Evolutionary conservation across 1,139 yeast species (phyloP).

Genomic region (Lodderomyces margitis): DNA sequence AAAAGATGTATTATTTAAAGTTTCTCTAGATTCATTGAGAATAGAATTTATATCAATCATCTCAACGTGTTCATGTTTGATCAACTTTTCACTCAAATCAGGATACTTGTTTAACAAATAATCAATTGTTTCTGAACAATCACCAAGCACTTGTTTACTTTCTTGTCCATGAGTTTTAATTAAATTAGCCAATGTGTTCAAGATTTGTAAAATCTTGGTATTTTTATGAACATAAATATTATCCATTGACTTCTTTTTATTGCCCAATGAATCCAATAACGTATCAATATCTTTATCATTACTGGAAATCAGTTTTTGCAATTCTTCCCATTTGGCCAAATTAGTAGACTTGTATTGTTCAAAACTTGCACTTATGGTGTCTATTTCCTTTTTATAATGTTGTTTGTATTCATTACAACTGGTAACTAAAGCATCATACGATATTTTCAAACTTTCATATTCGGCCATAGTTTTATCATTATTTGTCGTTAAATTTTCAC

Average conservation of each 20-base stretch:
- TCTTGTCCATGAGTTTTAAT: conserved; percentile 52
- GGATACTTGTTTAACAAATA: conserved; percentile 35
- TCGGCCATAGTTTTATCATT: conserved; percentile 51
- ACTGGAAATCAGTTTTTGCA: conserved; percentile 27
- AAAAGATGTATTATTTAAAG: conserved; percentile 32
- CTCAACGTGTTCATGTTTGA: conserved; percentile 27
- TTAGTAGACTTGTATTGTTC: conserved; percentile 38
- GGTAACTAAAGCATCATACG: conserved; percentile 60
- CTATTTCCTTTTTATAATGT: conserved; percentile 43
- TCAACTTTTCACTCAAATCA: conserved; percentile 32
- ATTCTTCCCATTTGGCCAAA: conserved; percentile 26
- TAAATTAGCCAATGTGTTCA: conserved; percentile 43
- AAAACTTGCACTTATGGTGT: conserved; percentile 27
- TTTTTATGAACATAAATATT: conserved; percentile 48
- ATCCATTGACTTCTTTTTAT: conserved; percentile 43
- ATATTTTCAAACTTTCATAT: conserved; percentile 54
- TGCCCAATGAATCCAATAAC: conserved; percentile 41
- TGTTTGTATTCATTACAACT: conserved; percentile 57
- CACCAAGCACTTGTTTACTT: conserved; percentile 33
- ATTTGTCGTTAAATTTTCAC: conserved; percentile 48
- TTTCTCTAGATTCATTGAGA: conserved; percentile 34
- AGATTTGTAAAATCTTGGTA: conserved; percentile 43
- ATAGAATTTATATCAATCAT: conserved; percentile 37
- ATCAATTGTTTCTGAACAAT: conserved; percentile 31
- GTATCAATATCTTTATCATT: conserved; percentile 48